Conservation (phyloP, 2,329 filamentous ascomycete species). For the Cercospora sesami region DNA sequence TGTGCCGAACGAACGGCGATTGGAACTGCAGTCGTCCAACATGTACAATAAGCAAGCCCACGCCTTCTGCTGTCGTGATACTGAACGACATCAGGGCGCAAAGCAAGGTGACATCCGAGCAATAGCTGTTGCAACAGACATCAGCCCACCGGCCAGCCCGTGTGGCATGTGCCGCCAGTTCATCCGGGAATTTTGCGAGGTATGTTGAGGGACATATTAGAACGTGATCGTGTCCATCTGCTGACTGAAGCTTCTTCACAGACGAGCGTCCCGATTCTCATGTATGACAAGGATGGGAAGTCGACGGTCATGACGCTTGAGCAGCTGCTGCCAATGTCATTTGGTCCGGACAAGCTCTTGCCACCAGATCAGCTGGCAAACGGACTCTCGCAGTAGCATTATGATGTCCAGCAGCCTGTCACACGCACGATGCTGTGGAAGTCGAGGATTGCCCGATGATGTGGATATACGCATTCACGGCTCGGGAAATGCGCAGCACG, state of each 20-base stretch:
- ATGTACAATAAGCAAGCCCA: background rate
- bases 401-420: background rate
- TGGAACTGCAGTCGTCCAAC: constrained; percentile 68
- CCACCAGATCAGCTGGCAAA: constrained; percentile 33
- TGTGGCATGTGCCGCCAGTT: constrained; percentile 98
- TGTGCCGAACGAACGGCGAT: constrained; percentile 93
- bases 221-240: background rate
- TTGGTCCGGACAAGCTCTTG: constrained; percentile 53
- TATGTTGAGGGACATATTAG: constrained; percentile 20
- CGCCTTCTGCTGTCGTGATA: background rate
- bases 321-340: constrained; percentile 57
- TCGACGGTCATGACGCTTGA: constrained; percentile 70
- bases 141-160: constrained; percentile 53
- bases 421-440: background rate
- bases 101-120: constrained; percentile 64
- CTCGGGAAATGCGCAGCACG: background rate
- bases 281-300: constrained; percentile 83
- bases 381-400: constrained; percentile 14
- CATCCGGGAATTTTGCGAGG: constrained; percentile 50
- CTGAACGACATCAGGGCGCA: constrained; percentile 31
- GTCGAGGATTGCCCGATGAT: background rate
- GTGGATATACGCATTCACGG: background rate
- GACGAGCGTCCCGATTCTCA: constrained; percentile 70
- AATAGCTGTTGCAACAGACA: constrained; percentile 82
- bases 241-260: constrained; percentile 15